A percentile compares a stretch with the other conserved stretches of the same genome.
Evolutionary conservation across 768 basidiomycete genomes (phyloP).

Genomic region (Termitomyces titanicus): DNA sequence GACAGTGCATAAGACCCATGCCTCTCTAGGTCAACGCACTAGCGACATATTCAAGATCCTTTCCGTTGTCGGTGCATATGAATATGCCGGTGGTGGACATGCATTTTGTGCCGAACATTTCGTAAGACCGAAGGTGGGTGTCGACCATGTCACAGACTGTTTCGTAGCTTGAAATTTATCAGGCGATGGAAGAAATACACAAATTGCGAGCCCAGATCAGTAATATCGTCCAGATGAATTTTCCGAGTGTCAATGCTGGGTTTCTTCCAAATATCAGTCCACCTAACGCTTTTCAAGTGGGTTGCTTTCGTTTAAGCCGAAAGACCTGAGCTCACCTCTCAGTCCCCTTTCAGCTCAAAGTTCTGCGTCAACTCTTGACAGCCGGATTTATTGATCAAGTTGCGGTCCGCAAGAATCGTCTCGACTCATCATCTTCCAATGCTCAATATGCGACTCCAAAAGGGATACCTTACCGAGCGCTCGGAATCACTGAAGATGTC

Average conservation of each 20-base stretch:
- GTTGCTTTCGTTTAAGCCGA: slow-evolving; percentile 3
- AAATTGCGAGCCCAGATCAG: slow-evolving; percentile 89
- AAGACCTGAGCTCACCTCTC: slow-evolving; percentile 1
- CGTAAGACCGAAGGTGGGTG: slow-evolving; percentile 76
- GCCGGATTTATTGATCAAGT: slow-evolving; percentile 95
- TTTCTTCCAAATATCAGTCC: slow-evolving; percentile 68
- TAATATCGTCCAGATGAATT: slow-evolving; percentile 77
- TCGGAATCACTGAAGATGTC: slow-evolving; percentile 82
- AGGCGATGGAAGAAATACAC: slow-evolving; percentile 99
- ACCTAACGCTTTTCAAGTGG: slow-evolving; percentile 75
- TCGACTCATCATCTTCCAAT: slow-evolving; percentile 56
- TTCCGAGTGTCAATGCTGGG: slow-evolving; percentile 57
- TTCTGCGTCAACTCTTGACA: slow-evolving; percentile 80
- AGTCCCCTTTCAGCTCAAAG: slow-evolving; percentile 63
- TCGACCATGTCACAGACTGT: neutral
- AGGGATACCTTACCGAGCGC: slow-evolving; percentile 78
- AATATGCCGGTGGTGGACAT: slow-evolving; percentile 79
- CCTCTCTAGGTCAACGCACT: slow-evolving; percentile 69
- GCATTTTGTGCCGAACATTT: slow-evolving; percentile 88
- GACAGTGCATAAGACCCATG: slow-evolving; percentile 53
- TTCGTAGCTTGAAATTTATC: neutral
- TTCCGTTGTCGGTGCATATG: slow-evolving; percentile 96
- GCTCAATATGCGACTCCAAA: slow-evolving; percentile 70
- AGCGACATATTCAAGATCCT: slow-evolving; percentile 88
- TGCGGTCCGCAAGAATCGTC: slow-evolving; percentile 84